Percentiles rank a stretch among this genome's conserved stretches.
These are phyloP conservation scores for Pseudovirgaria hyperparasitica DNA, from an alignment of 2,329 filamentous ascomycete species.

Conservation along the genomic window DNA sequence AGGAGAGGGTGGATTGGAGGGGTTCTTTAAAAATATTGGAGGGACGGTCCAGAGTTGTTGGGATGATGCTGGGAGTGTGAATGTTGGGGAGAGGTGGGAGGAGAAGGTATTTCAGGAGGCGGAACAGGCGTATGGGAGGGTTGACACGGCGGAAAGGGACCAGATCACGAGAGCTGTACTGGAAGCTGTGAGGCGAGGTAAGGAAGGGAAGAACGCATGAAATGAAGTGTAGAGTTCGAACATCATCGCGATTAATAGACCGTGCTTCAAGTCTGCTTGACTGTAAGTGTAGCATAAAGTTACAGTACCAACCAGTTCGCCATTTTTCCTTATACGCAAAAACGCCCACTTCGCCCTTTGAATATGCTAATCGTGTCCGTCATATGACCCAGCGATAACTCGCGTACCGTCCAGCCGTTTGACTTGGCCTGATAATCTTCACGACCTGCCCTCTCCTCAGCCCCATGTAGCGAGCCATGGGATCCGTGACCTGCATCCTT, in stretches of 20 bases:
- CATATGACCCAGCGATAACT: slow-evolving; percentile 66
- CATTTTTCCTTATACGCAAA: too few relatives aligned
- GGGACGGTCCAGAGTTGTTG: slow-evolving; percentile 43
- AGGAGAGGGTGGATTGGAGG: slow-evolving; percentile 38
- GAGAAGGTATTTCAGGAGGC: slow-evolving; percentile 32
- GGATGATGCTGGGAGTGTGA: slow-evolving; percentile 34
- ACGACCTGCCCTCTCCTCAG: slow-evolving; percentile 87
- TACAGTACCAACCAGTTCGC: too few relatives aligned
- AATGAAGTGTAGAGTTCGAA: too few relatives aligned
- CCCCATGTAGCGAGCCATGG: slow-evolving; percentile 83
- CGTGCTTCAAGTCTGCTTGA: too few relatives aligned
- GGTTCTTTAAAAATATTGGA: slow-evolving; percentile 44
- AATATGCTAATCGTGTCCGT: too few relatives aligned
- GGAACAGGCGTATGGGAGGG: slow-evolving; percentile 33
- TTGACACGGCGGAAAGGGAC: slow-evolving; percentile 29
- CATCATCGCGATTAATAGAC: too few relatives aligned
- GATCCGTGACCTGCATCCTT: slow-evolving; percentile 80
- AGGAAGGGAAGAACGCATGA: slow-evolving; percentile 2
- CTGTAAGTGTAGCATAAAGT: too few relatives aligned
- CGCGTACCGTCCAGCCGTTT: slow-evolving; percentile 92
- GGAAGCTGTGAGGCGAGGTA: slow-evolving; percentile 23
- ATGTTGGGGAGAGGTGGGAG: slow-evolving; percentile 34
- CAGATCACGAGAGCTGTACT: slow-evolving; percentile 28
- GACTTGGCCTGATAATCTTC: slow-evolving; percentile 92
- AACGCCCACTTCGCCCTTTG: too few relatives aligned